These are phyloP conservation scores for Penicillium palitans DNA, from an alignment of 2,329 filamentous ascomycete genomes.

Conservation along the genomic window DNA sequence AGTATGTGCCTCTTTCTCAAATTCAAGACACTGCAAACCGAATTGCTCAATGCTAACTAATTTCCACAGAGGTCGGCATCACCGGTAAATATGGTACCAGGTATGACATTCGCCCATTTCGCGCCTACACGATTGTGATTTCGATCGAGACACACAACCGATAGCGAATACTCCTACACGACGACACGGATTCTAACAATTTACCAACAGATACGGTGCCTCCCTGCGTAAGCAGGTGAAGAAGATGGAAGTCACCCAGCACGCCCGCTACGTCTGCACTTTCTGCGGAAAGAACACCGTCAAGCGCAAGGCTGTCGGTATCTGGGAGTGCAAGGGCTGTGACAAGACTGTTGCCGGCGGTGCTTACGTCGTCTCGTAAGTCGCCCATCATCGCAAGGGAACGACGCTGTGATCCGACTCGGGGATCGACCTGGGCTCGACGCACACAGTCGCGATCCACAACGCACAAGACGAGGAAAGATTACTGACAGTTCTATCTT, in stretches of 20 bases:
- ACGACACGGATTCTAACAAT: conserved; percentile 23
- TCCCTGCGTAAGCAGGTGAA: conserved; percentile 99
- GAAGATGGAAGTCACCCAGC: conserved; percentile 99
- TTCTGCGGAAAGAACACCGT: conserved; percentile 98
- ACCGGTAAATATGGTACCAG: conserved; percentile 98
- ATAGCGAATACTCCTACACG: conserved; percentile 5
- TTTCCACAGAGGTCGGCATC: conserved; percentile 76
- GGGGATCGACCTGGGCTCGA: not conserved
- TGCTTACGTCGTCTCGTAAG: conserved; percentile 96
- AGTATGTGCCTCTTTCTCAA: conserved; percentile 47
- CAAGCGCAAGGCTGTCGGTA: conserved; percentile 86
- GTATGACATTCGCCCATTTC: conserved; percentile 57
- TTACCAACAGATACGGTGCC: conserved; percentile 78
- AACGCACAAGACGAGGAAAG: not conserved
- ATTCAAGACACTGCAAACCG: not conserved
- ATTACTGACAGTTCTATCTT: conserved; percentile 5
- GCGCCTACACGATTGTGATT: conserved; percentile 17
- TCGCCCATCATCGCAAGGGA: conserved; percentile 38
- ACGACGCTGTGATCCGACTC: not conserved
- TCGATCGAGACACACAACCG: conserved; percentile 18
- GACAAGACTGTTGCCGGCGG: conserved; percentile 91
- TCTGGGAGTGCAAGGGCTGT: conserved; percentile 97
- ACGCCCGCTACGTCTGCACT: conserved; percentile 95
- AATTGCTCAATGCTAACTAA: conserved; percentile 33
- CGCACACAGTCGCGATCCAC: not conserved